Evolutionary conservation across 129 eudicot species (phyloP), one percentile per base, ranked within the genome.

Genomic region (Artemisia annua): DNA sequence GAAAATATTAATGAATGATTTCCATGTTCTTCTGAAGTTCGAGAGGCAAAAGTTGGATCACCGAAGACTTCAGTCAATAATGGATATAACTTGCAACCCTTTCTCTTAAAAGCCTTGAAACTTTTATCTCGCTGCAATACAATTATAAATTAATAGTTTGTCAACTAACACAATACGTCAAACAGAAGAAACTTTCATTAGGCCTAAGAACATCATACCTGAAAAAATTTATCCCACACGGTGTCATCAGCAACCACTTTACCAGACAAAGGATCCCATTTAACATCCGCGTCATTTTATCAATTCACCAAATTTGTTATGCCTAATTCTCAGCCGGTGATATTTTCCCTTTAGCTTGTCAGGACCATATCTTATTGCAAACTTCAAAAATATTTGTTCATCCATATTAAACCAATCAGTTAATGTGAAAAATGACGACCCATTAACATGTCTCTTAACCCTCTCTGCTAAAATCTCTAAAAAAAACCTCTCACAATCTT

Each of bases 401-500:
- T 67, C 57, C 39, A 48, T 46, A 10, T 67, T 57, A 5, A 3
- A 17, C 72, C 57, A 67, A 48, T 67, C 39, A 18, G 59, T 48
- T 48, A 1, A 30, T 67, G 20, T 67, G 16, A 67, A 48, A 4
- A 20, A 17, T 50, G 72, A 30, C 11, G 35, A 5, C 6, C 17
- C 32, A 35, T 48, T 48, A 4, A 35, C 16, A 48, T 67, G 58
- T 67, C 32, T 19, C 57, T 19, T 67, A 48, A 48, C 52, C 28
- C 35, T 48, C 46, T 67, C 72, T 1, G 30, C 16, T 11, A 67
- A 35, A 48, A 67, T 48, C 17, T 48, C 22, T 48, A 20, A 10
- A 44, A 67, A 48, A 67, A 46, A 67, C 57, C 39, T 67, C 46
- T 18, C 72, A 67, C 72, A 12, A 12, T 67, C 72, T 67, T 67